A percentile compares a stretch with the other conserved stretches of the same genome.
These are phyloP conservation scores for Tetragonia tetragonoides DNA, from an alignment of 148 eudicot species.

Conservation along the genomic window DNA sequence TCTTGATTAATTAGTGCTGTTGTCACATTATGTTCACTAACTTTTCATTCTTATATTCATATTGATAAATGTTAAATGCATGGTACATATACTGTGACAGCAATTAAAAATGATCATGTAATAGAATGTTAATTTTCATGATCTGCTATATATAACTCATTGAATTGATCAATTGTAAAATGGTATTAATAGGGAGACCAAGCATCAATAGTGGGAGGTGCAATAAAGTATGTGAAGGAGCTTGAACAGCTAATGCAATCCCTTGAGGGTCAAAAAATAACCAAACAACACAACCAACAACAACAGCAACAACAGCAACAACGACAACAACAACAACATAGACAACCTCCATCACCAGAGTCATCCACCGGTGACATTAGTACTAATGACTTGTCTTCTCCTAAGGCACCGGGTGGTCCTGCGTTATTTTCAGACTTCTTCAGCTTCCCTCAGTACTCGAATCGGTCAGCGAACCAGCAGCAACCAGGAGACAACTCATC, in stretches of 20 bases:
- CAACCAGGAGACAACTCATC: neutral
- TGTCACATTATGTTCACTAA: no score
- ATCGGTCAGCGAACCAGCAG: neutral
- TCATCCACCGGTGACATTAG: neutral
- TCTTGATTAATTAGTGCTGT: no score
- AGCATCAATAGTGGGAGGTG: conserved; percentile 92
- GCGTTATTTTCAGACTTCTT: conserved; percentile 45
- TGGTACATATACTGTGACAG: no score
- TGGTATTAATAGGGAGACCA: conserved; percentile 74
- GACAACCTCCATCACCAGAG: neutral
- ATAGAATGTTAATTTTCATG: neutral
- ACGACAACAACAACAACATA: neutral
- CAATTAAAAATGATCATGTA: neutral
- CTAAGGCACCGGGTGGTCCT: neutral
- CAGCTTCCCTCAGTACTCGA: conserved; percentile 64
- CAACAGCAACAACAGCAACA: no score
- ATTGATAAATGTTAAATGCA: no score
- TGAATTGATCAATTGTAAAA: neutral
- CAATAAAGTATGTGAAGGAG: conserved; percentile 85
- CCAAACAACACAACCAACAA: neutral
- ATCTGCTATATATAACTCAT: neutral
- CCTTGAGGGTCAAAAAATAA: conserved; percentile 45
- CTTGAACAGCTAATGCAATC: conserved; percentile 67
- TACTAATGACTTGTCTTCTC: conserved; percentile 2
- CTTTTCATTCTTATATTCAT: no score